Conservation (phyloP, 768 basidiomycete species). For the Suillus spraguei region DNA sequence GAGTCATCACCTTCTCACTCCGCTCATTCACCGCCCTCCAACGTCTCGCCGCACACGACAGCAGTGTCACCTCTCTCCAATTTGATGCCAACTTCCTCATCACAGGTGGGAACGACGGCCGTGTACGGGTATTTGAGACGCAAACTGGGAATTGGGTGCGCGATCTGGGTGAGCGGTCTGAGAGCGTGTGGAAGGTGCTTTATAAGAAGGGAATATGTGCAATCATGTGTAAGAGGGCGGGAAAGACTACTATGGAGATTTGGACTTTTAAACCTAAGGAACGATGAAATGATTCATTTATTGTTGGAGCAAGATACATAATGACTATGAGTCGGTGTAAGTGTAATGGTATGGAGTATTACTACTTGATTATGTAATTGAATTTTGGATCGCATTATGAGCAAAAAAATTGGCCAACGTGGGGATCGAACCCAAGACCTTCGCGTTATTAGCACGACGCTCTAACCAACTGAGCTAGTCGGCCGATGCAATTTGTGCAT, state of each 20-base stretch:
- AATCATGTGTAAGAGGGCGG: constrained; percentile 77
- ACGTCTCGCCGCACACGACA: constrained; percentile 86
- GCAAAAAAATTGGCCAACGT: constrained; percentile 50
- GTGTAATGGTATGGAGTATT: neutral
- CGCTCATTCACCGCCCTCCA: constrained; percentile 47
- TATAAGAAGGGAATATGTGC: constrained; percentile 74
- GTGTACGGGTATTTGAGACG: constrained; percentile 73
- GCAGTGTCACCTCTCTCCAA: constrained; percentile 85
- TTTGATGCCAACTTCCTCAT: constrained; percentile 83
- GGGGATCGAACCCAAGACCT: constrained; percentile 75
- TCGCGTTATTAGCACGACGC: constrained; percentile 61
- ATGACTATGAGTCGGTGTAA: neutral
- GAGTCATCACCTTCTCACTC: constrained; percentile 73
- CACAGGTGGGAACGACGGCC: constrained; percentile 84
- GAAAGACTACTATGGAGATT: constrained; percentile 87
- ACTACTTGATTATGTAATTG: neutral
- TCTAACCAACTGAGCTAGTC: constrained; percentile 55
- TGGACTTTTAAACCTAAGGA: constrained; percentile 69
- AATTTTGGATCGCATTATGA: neutral
- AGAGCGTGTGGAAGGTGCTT: constrained; percentile 87
- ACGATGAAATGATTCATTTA: neutral
- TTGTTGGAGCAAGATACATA: too few species aligned
- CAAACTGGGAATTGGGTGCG: constrained; percentile 67
- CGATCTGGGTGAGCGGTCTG: constrained; percentile 75
- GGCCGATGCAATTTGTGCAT: constrained; percentile 26